Evolutionary conservation across 2,329 filamentous ascomycete species (phyloP).

Genomic region (Fusarium sp.): DNA sequence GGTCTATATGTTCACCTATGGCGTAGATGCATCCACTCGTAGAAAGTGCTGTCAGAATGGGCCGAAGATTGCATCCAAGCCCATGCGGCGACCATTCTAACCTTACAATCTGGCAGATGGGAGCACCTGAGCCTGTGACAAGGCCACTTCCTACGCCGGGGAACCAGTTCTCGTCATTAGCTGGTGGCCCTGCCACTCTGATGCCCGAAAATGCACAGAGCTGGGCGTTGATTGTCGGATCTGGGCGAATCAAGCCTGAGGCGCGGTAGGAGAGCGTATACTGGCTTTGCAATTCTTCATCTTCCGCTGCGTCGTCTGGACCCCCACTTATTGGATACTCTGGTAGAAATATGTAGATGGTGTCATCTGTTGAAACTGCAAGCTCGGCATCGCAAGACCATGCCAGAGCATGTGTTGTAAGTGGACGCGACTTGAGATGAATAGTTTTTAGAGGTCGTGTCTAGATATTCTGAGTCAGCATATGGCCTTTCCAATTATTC

Average conservation of each 20-base stretch:
- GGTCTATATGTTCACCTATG: slow-evolving; percentile 61
- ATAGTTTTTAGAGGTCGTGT: slow-evolving; percentile 62
- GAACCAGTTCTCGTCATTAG: slow-evolving; percentile 49
- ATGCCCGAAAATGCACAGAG: slow-evolving; percentile 57
- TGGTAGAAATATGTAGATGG: slow-evolving; percentile 63
- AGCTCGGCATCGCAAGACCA: slow-evolving; percentile 71
- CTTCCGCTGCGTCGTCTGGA: slow-evolving; percentile 45
- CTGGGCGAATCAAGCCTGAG: slow-evolving; percentile 52
- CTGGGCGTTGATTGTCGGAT: slow-evolving; percentile 59
- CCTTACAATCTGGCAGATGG: slow-evolving; percentile 66
- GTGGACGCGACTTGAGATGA: slow-evolving; percentile 57
- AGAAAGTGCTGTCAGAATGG: slow-evolving; percentile 64
- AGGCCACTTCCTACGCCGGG: slow-evolving; percentile 60
- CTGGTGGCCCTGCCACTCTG: slow-evolving; percentile 45
- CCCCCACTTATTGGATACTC: slow-evolving; percentile 52
- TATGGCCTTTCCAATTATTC: not conserved
- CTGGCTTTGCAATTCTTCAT: slow-evolving; percentile 49
- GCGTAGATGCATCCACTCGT: slow-evolving; percentile 63
- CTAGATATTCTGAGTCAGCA: slow-evolving; percentile 40
- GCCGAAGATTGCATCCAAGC: slow-evolving; percentile 65
- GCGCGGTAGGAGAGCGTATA: slow-evolving; percentile 52
- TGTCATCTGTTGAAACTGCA: slow-evolving; percentile 68
- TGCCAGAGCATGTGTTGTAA: slow-evolving; percentile 57
- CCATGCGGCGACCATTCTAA: slow-evolving; percentile 70
- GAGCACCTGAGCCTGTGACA: slow-evolving; percentile 61